Evolutionary conservation across 768 basidiomycete species (phyloP), one percentile per base, ranked within the genome.

Genomic region (Tephrocybe sp.): DNA sequence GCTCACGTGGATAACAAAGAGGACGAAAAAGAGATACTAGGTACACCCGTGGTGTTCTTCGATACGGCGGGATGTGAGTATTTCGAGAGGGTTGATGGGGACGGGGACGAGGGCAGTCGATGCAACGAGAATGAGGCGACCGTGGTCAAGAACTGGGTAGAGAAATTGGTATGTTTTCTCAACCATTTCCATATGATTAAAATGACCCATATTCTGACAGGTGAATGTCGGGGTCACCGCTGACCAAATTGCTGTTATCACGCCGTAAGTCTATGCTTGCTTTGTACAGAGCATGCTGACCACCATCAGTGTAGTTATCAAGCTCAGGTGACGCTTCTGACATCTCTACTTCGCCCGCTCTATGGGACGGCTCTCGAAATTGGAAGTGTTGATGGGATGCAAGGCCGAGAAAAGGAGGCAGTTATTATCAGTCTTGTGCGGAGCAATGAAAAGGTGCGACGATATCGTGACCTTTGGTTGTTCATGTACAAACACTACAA

Each of bases 11-110:
- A 66, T 21, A 73, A 73, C 1, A 85, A 86, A 32, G 91, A 87
- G 13, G 84, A 89, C 30, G 72, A 78, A 37, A 82, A 79, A 52
- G 96, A 96, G 47, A 66, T 82, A 3, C 70, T 98, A 5, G 79
- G 74, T 3, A 88, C 79, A 0, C 90, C 92, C 0, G 80, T 98
- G 2, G 83, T 95, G 2, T 99, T 98, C 65, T 92, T 91, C 58
- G 97, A 99, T 63, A 99, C 94, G 0, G 83, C 90, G 3, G 93
- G 94, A 0, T 94, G 91, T 58, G 93, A 97, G 64, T 96, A 91
- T 60, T 97, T 86, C 60, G 97, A 98, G 63, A 73, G 91, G 13
- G 63, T 83, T 0, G 88, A 91, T 26, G 86, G 79, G 0, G 86
- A 86, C 48, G 74, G 77, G n/a, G 90, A 92, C 60, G 94, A 96